Conservation (phyloP, 2,329 filamentous ascomycete genomes). For the Penicillium sp. region DNA sequence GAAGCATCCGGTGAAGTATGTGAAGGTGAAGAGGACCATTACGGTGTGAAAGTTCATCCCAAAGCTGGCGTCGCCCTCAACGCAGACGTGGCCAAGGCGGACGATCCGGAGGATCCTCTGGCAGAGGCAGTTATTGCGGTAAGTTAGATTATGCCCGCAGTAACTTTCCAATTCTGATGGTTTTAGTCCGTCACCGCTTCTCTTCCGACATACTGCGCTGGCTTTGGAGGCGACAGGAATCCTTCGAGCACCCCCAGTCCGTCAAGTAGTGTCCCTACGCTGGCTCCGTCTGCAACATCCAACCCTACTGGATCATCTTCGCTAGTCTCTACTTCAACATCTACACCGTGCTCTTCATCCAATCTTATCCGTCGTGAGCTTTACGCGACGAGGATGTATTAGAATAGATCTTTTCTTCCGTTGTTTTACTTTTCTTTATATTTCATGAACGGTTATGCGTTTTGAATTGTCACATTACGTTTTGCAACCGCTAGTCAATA, state of each 20-base stretch:
- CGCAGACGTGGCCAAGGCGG: conserved; percentile 3
- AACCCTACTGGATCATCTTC: background rate
- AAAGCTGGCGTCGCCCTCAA: conserved; percentile 5
- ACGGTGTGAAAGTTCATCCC: conserved; percentile 14
- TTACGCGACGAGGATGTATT: background rate
- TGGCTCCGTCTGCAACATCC: background rate
- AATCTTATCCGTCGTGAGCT: background rate
- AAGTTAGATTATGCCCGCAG: background rate
- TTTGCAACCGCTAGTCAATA: too few relatives aligned
- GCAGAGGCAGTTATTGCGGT: conserved; percentile 6
- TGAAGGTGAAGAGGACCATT: conserved; percentile 2
- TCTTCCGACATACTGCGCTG: conserved; percentile 1
- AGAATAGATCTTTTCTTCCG: too few relatives aligned
- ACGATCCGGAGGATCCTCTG: conserved; percentile 7
- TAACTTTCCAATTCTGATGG: background rate
- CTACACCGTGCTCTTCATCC: background rate
- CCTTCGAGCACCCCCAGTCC: background rate
- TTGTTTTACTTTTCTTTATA: too few relatives aligned
- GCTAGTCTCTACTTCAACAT: background rate
- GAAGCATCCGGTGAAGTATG: conserved; percentile 21
- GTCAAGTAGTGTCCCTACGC: background rate
- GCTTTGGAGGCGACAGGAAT: background rate
- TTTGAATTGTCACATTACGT: too few relatives aligned
- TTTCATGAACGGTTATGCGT: too few relatives aligned
- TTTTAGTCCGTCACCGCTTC: conserved; percentile 4